Evolutionary conservation across 164 flowering plant species (phyloP).

Genomic region (Protea cynaroides): DNA sequence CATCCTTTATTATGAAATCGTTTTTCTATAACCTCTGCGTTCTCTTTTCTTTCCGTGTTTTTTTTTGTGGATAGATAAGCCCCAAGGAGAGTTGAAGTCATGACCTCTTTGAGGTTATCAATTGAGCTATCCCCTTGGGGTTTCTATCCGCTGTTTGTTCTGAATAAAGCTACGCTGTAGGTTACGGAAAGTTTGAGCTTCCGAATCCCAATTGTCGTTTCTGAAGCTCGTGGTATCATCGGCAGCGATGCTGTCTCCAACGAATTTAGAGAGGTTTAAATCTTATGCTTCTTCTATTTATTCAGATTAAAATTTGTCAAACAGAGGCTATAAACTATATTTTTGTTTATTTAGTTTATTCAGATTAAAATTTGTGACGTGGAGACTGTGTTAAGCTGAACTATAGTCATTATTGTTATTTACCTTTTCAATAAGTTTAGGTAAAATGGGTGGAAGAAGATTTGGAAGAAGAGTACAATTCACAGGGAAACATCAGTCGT

Average conservation of each 20-base stretch:
- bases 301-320: neutral
- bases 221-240: constrained; percentile 45
- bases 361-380: neutral
- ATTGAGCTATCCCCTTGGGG: too few relatives aligned
- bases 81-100: too few relatives aligned
- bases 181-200: constrained; percentile 33
- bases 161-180: constrained; percentile 21
- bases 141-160: neutral
- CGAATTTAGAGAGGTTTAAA: constrained; percentile 48
- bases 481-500: constrained; percentile 6
- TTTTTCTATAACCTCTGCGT: too few relatives aligned
- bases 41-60: too few relatives aligned
- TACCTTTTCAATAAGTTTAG: constrained; percentile 11
- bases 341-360: neutral
- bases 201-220: constrained; percentile 36
- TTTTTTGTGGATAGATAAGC: too few relatives aligned
- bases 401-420: too few relatives aligned
- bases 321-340: neutral
- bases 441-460: constrained; percentile 28
- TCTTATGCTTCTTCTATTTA: neutral
- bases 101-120: too few relatives aligned
- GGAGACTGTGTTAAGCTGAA: too few relatives aligned
- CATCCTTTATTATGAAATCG: neutral
- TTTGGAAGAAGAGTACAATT: constrained; percentile 5
- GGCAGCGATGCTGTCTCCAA: constrained; percentile 45